Evolutionary conservation across 1,139 yeast species (phyloP), one percentile per base, ranked within the genome.

Genomic region (Yamadazyma buinensis): DNA sequence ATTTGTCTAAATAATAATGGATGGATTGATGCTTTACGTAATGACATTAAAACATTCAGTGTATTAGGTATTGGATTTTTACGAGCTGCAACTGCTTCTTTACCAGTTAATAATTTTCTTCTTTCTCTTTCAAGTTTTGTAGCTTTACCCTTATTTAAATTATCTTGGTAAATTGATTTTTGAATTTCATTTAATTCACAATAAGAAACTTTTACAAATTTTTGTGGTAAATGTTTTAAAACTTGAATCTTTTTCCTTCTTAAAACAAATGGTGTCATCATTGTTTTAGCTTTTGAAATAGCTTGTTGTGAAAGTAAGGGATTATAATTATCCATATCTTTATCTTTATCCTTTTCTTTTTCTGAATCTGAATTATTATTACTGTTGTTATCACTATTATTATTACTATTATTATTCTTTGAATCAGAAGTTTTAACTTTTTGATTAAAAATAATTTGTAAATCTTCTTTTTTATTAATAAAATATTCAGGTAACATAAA

Each of bases 231-330:
- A 55, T 92, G 94, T 52, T 84, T 77, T 54, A 92, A 71, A 9
- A 92, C 98, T 58, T 92, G 97, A 39, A 78, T 84, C 62, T 92
- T 92, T 52, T 84, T 84, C 55, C 99, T 80, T 57, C 99, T 75
- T 49, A 92, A 67, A 8, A 92, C 92, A 63, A 92, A 92, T 5
- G 99, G 99, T 2, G 95, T 84, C 98, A 92, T 92, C 97, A 92
- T 92, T 3, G 94, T 83, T 57, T 86, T 87, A 6, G 99, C 99
- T 52, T 88, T 84, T 28, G 80, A 75, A 41, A 92, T 88, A 1
- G 98, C 95, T 59, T 92, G 95, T 46, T 83, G 82, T 0, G 97
- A 87, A 31, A 92, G 64, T 35, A 92, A 69, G 3, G 96, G 97
- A 49, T 84, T 85, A 49, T 79, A 84, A 30, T 64, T 67, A n/a